Conservation (phyloP, 1,139 yeast species). For the Debaryomyces sp. region DNA sequence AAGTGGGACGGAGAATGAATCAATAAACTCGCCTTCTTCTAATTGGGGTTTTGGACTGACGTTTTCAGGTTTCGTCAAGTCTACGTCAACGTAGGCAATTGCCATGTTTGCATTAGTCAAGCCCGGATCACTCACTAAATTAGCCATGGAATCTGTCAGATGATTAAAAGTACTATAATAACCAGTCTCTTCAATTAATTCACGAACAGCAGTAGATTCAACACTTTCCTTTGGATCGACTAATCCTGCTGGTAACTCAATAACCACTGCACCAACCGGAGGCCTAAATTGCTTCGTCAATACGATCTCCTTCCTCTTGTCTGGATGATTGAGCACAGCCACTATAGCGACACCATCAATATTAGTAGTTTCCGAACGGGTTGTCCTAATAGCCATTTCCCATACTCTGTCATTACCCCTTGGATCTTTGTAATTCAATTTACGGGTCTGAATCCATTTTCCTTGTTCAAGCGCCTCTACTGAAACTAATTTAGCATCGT, state of each 20-base stretch:
- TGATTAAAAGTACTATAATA: slow-evolving; percentile 62
- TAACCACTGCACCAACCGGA: slow-evolving; percentile 83
- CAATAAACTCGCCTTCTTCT: slow-evolving; percentile 90
- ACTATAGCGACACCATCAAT: slow-evolving; percentile 90
- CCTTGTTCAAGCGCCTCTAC: slow-evolving; percentile 36
- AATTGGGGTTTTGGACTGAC: slow-evolving; percentile 68
- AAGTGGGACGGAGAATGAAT: slow-evolving; percentile 72
- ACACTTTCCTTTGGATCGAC: slow-evolving; percentile 82
- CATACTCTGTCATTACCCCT: slow-evolving; percentile 68
- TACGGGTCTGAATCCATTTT: slow-evolving; percentile 53
- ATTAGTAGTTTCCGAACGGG: slow-evolving; percentile 66
- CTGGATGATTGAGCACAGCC: slow-evolving; percentile 60
- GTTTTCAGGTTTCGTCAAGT: slow-evolving; percentile 66
- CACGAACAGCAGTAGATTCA: slow-evolving; percentile 82
- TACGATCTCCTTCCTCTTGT: slow-evolving; percentile 55
- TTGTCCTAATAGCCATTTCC: slow-evolving; percentile 89
- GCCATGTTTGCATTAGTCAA: slow-evolving; percentile 88
- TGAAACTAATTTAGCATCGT: slow-evolving; percentile 34
- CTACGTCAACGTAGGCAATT: slow-evolving; percentile 78
- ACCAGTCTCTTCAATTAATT: slow-evolving; percentile 90
- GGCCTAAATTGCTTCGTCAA: slow-evolving; percentile 91
- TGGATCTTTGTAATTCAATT: slow-evolving; percentile 72
- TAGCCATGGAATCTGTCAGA: slow-evolving; percentile 47
- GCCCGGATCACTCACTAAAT: slow-evolving; percentile 87
- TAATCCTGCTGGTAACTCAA: slow-evolving; percentile 95